Conservation (phyloP, 1,284 basidiomycete genomes). For the Malassezia japonica region DNA sequence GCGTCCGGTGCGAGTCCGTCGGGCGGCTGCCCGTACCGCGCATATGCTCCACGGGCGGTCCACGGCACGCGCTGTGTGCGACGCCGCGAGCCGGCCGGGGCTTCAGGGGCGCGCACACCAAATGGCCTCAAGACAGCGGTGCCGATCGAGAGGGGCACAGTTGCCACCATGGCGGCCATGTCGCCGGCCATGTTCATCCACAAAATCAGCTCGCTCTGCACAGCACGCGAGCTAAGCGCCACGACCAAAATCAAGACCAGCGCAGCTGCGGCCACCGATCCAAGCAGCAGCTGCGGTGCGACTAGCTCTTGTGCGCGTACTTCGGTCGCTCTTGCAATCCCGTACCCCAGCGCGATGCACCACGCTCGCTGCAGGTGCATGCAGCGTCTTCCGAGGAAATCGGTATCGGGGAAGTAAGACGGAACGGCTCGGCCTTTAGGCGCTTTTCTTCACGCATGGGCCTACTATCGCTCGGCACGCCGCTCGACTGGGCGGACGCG, state of each 20-base stretch:
- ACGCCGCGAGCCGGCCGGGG: background rate
- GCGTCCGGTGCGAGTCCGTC: background rate
- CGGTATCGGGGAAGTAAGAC: background rate
- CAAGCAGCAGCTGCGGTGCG: background rate
- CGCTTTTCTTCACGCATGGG: conserved; percentile 59
- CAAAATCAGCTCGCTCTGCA: background rate
- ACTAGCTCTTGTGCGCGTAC: background rate
- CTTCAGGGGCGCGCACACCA: background rate
- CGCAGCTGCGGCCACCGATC: background rate
- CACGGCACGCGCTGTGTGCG: background rate
- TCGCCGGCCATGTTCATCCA: background rate
- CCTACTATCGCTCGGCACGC: conserved; percentile 84
- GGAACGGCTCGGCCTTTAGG: background rate
- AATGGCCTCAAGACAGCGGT: background rate
- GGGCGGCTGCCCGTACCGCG: background rate
- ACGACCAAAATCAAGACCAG: background rate
- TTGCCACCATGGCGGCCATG: background rate
- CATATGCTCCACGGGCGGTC: background rate
- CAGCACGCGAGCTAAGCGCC: background rate
- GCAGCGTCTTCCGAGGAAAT: background rate
- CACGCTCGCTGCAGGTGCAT: background rate
- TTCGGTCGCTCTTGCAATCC: no score
- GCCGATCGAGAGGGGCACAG: background rate
- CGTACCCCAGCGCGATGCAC: background rate
- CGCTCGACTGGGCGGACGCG: conserved; percentile 82